Evolutionary conservation across 331 rosid species (phyloP), one percentile per base, ranked within the genome.

Genomic region (Erythrophleum ivorense): DNA sequence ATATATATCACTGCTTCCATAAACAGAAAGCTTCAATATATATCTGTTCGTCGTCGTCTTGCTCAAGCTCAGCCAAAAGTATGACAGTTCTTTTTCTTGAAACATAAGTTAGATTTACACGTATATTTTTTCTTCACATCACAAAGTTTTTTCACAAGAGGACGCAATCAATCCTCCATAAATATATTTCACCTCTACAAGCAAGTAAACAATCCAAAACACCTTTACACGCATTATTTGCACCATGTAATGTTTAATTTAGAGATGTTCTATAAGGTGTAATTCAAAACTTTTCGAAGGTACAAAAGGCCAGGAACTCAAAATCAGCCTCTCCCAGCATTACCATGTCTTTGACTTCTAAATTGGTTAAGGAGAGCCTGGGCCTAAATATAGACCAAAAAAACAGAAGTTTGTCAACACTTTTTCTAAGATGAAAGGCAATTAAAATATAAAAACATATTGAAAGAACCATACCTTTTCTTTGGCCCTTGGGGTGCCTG

Each of bases 401-500:
- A 78, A 52, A 67, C 76, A 82, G n/a, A 18, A 54, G 60, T 34
- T 29, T 34, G 76, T 77, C 49, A 78, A 38, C 73, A 33, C 60
- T 50, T 55, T 49, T 75, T 16, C 21, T 29, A 59, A 78, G 40
- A 70, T 73, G 12, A 77, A 77, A 62, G 34, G 55, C 18, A 74
- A 73, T 7, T 31, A 58, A 73, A 78, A 75, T 43, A 71, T 46
- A 63, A 70, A 38, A 84, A 33, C 50, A 52, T 15, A 46, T 54
- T 50, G 76, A 66, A 71, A 68, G 52, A 55, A 81, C 52, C 85
- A 19, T 77, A 96, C 98, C 95, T 96, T 96, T 85, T 96, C 98
- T 87, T 90, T 92, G 83, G 97, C 99, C 89, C 98, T 96, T 16
- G 92, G 90, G 66, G 99, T 96, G 83, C 99, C 99, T 66, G 97